A percentile compares a stretch with the other conserved stretches of the same genome.
phyloP scores from a whole-genome alignment of 2,329 filamentous ascomycete genomes.

The Coleophoma cylindrospora region DNA sequence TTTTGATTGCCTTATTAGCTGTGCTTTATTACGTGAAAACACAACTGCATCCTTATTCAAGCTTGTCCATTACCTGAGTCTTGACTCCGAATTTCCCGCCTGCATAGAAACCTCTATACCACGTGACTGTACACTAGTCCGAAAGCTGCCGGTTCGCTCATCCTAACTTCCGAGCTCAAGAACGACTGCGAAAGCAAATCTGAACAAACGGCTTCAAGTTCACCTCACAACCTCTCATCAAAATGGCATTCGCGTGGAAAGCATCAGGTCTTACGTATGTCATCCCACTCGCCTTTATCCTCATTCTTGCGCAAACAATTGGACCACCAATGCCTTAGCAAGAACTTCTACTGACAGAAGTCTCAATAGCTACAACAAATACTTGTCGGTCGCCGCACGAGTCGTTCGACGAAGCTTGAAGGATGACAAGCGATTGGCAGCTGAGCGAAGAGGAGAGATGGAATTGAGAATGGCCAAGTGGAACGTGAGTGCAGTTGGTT shows the following conservation, averaged over 20 bases:
- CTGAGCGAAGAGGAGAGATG: constrained; percentile 85
- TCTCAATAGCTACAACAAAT: constrained; percentile 91
- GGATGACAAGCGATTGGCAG: constrained; percentile 82
- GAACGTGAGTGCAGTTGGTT: constrained; percentile 62
- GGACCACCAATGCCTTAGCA: constrained; percentile 11
- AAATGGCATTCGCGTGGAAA: constrained; percentile 98
- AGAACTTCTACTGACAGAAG: constrained; percentile 25
- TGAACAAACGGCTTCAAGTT: constrained; percentile 7
- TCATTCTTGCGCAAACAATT: constrained; percentile 6
- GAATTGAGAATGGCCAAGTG: constrained; percentile 92
- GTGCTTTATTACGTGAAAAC: no score
- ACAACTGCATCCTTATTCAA: no score
- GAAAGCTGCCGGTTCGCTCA: neutral
- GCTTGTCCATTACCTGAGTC: no score
- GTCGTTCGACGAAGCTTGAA: constrained; percentile 95
- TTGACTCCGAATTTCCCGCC: no score
- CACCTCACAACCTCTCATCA: constrained; percentile 15
- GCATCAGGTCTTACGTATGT: constrained; percentile 73
- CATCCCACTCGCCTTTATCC: neutral
- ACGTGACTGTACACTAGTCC: no score
- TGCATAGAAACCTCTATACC: no score
- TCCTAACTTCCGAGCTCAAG: constrained; percentile 12
- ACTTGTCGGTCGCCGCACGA: constrained; percentile 91
- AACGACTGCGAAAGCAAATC: constrained; percentile 10
- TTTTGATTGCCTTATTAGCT: no score